Evolutionary conservation across 805 yeast genomes (phyloP).

Genomic region (Candida ovalis): DNA sequence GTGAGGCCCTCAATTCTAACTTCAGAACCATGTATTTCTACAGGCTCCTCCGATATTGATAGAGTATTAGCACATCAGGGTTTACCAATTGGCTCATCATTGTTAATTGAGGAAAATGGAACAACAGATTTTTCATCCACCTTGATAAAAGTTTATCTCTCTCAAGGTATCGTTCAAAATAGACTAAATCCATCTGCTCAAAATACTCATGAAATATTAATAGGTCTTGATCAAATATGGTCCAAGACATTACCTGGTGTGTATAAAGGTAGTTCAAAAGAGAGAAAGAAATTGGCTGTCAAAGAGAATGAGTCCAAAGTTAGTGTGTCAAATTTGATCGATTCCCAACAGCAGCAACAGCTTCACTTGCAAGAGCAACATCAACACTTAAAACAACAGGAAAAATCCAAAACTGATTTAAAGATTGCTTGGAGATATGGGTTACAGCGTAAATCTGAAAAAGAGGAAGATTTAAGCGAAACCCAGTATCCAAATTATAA

Average conservation of each 20-base stretch:
- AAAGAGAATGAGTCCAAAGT: constrained; percentile 55
- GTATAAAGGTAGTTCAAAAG: constrained; percentile 64
- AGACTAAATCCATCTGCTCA: constrained; percentile 39
- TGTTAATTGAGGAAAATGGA: constrained; percentile 77
- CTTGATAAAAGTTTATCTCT: constrained; percentile 60
- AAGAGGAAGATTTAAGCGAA: constrained; percentile 24
- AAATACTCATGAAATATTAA: constrained; percentile 58
- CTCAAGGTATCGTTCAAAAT: constrained; percentile 73
- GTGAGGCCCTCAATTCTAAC: constrained; percentile 73
- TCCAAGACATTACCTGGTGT: constrained; percentile 71
- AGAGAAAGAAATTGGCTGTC: constrained; percentile 58
- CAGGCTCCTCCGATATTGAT: constrained; percentile 78
- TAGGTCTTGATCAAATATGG: constrained; percentile 60
- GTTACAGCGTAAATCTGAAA: constrained; percentile 34
- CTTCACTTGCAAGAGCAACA: constrained; percentile 12
- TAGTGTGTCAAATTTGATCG: constrained; percentile 63
- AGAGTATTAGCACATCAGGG: constrained; percentile 76
- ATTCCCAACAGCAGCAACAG: constrained; percentile 24
- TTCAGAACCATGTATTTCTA: constrained; percentile 72
- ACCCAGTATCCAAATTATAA: constrained; percentile 48
- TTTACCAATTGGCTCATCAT: constrained; percentile 68
- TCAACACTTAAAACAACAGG: constrained; percentile 7
- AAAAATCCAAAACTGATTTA: constrained; percentile 42
- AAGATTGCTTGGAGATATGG: constrained; percentile 96
- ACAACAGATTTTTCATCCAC: constrained; percentile 84